phyloP scores from a whole-genome alignment of 495 filamentous ascomycete genomes.

The Penicillium cinerascens region DNA sequence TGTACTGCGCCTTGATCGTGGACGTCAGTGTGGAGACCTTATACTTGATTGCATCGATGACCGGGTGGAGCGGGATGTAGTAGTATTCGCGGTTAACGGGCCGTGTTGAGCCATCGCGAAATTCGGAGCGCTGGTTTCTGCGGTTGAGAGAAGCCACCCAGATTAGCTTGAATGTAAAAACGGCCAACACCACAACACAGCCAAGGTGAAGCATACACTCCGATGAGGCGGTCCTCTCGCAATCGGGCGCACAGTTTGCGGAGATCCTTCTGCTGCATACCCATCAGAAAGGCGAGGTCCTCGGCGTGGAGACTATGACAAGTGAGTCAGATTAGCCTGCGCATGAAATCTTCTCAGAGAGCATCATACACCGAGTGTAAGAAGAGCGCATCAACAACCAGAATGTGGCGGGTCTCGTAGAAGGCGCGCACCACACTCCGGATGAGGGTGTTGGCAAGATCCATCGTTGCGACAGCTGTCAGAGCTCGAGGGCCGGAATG shows the following conservation, averaged over 20 bases:
- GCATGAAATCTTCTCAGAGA: slow-evolving; percentile 1
- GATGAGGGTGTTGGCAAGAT: slow-evolving; percentile 82
- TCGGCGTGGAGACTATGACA: slow-evolving; percentile 68
- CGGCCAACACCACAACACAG: not conserved
- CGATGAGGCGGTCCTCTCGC: slow-evolving; percentile 78
- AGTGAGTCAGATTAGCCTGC: slow-evolving; percentile 3
- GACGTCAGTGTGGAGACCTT: slow-evolving; percentile 80
- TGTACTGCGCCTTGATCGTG: slow-evolving; percentile 75
- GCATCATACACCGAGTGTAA: slow-evolving; percentile 75
- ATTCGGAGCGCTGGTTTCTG: slow-evolving; percentile 75
- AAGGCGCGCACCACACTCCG: slow-evolving; percentile 88
- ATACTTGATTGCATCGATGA: slow-evolving; percentile 96
- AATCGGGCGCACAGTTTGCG: slow-evolving; percentile 82
- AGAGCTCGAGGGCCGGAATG: not conserved
- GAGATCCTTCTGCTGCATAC: slow-evolving; percentile 82
- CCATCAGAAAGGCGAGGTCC: slow-evolving; percentile 80
- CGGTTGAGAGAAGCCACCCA: slow-evolving; percentile 6
- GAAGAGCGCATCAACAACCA: slow-evolving; percentile 88
- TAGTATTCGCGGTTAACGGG: slow-evolving; percentile 87
- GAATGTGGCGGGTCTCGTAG: slow-evolving; percentile 83
- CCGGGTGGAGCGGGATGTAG: slow-evolving; percentile 90
- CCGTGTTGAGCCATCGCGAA: slow-evolving; percentile 73
- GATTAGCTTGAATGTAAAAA: slow-evolving; percentile 1
- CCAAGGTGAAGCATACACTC: slow-evolving; percentile 55
- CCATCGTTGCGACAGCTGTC: slow-evolving; percentile 50